Base-by-base conservation (phyloP, 768 basidiomycete genomes). In the Mycena crocata region DNA sequence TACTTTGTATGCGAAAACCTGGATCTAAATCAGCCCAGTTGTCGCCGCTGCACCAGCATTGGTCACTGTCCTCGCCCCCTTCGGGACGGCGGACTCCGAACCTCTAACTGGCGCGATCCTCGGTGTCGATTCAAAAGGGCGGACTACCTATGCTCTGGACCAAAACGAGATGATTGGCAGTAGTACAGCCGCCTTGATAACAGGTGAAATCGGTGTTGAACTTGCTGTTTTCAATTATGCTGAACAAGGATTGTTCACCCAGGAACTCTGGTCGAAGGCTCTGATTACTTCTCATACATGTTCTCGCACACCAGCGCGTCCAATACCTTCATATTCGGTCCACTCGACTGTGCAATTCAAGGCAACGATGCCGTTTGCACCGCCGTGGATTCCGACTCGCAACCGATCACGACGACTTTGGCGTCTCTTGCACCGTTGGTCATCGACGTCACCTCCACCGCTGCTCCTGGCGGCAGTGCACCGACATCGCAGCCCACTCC, bases 211-310 rank as follows among this genome's bases (percentile, higher is more conserved):
- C 5, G n/a, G n/a, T 19, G n/a, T 23, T 12, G 21, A n/a, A 10
- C 15, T 21, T 8, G 6, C n/a, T n/a, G n/a, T 14, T 13, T 23
- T 31, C 19, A 23, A 13, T 57, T 21, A 28, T 5, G 30, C 42
- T 57, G 30, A 57, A 13, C 52, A 26, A n/a, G n/a, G 13, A 15
- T 15, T 1, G 19, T 30, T 21, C 39, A 30, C 23, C 64, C n/a
- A 85, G 84, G 78, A 17, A 84, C 83, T 0, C 77, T 85, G 17
- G 79, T 84, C 39, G 78, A 81, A 68, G 84, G 82, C 15, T 67
- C 83, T 48, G 76, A 70, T 9, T 69, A 72, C 42, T 21, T 37
- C 15, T 37, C 35, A 15, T 37, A 37, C 35, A 15, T 15, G 9
- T 37, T 37, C 35, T 37, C 35, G 15, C 35, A 37, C 35, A 37